Base-by-base conservation (phyloP, 2,329 filamentous ascomycete species). In the Trichophyton verrucosum region DNA sequence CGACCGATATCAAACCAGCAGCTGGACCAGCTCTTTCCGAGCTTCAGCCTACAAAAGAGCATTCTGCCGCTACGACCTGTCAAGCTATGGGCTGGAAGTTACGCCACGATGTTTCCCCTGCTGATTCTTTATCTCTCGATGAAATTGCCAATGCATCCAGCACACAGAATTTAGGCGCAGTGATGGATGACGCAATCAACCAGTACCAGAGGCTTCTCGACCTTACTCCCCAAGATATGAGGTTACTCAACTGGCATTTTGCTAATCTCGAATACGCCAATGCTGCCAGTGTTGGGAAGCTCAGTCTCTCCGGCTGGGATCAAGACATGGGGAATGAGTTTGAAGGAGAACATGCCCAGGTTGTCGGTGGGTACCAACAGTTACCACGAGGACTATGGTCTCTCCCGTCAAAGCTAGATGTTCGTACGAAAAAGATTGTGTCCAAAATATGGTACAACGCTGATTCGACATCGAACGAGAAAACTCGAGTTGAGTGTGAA, bases 241-340 rank as follows among this genome's bases (percentile, higher is more conserved):
- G 94, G 53, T 79, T 99, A 15, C 81, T 97, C 69, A 99, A 96
- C 70, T 99, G 94, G 94, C 95, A 99, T 73, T 88, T 96, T 72
- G 95, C 95, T 65, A 99, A 99, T 70, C 81, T 99, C 13, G 94
- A 99, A 73, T 99, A 99, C 71, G 95, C 92, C 64, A 99, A 97
- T 72, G 94, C 94, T 1, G 89, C 86, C 1, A 95, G 91, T 65
- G 85, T 96, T 60, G 86, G 88, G 65, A 87, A 88, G 64, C 82
- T 99, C 17, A 97, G 92, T 72, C 82, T 99, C 13, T 85, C 86
- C 6, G 86, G 91, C 0, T 97, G 95, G 89, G 95, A 99, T 73
- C 91, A 99, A 68, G 95, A 99, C 70, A 91, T 91, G 57, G 94
- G 94, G 0, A 96, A 99, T 68, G 94, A 99, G 71, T 99, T 95